Evolutionary conservation across 2,329 filamentous ascomycete genomes (phyloP).

Genomic region (Penicillium sp.): DNA sequence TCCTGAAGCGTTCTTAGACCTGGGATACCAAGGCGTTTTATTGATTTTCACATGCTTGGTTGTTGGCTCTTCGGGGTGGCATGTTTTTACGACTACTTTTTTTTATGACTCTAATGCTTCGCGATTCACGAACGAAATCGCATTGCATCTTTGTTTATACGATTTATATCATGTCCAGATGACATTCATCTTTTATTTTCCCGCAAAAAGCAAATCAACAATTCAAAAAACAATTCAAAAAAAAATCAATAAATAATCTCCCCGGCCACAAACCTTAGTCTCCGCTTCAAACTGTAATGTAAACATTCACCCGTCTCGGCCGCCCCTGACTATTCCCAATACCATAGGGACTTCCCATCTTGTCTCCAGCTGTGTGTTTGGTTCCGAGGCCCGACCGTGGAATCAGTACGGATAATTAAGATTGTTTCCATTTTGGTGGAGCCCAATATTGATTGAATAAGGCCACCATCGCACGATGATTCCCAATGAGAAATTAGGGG

Average conservation of each 20-base stretch:
- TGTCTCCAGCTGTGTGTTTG: too few relatives aligned
- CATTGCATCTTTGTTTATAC: conserved; percentile 11
- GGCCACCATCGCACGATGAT: not conserved
- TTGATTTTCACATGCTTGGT: conserved; percentile 6
- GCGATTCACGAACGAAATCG: conserved; percentile 1
- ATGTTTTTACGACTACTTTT: conserved; percentile 14
- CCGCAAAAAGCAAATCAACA: not conserved
- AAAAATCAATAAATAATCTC: not conserved
- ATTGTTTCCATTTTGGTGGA: not conserved
- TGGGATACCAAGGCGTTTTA: conserved; percentile 27
- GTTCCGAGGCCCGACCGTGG: too few relatives aligned
- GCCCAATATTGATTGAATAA: not conserved
- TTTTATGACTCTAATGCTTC: conserved; percentile 16
- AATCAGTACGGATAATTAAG: too few relatives aligned
- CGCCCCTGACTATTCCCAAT: too few relatives aligned
- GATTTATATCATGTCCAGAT: not conserved
- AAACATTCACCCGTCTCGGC: not conserved
- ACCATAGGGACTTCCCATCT: too few relatives aligned
- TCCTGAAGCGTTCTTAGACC: conserved; percentile 26
- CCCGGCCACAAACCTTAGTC: not conserved
- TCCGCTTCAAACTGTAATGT: not conserved
- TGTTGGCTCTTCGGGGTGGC: not conserved
- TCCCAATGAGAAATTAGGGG: too few relatives aligned
- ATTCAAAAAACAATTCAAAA: not conserved
- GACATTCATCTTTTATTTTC: not conserved